phyloP scores from a whole-genome alignment of 2,329 filamentous ascomycete genomes.

The Cordyceps tenuipes region DNA sequence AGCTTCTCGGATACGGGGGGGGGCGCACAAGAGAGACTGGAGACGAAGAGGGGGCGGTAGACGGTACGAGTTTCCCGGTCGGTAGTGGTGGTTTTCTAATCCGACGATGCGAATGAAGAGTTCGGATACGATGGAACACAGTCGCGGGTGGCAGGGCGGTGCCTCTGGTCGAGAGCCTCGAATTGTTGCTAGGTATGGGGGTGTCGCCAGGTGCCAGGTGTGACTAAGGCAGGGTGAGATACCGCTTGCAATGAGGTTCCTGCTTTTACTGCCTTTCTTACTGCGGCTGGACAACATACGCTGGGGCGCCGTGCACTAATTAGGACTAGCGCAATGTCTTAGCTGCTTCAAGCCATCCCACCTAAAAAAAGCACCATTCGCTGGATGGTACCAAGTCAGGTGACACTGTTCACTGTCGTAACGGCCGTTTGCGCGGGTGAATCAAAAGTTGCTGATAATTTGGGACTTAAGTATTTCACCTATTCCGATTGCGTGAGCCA shows the following conservation, averaged over 20 bases:
- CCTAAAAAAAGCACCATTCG: background rate
- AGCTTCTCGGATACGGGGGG: background rate
- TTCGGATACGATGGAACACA: conserved; percentile 8
- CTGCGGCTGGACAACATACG: background rate
- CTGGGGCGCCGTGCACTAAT: conserved; percentile 8
- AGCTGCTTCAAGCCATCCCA: conserved; percentile 4
- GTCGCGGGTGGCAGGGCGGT: background rate
- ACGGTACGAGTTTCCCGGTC: background rate
- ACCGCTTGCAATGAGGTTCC: conserved; percentile 10
- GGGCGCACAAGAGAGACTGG: background rate
- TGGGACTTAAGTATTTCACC: too few species aligned
- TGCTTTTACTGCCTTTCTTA: conserved; percentile 11
- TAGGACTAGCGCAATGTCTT: conserved; percentile 7
- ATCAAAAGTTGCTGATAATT: background rate
- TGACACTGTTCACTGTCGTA: conserved; percentile 8
- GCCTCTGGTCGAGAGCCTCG: conserved; percentile 5
- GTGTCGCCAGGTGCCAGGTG: conserved; percentile 11
- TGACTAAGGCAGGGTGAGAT: conserved; percentile 13
- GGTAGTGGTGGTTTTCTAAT: background rate
- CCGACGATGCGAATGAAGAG: conserved; percentile 4
- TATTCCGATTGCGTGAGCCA: too few species aligned
- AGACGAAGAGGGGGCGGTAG: background rate
- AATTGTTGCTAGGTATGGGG: conserved; percentile 5
- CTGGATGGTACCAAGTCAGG: conserved; percentile 1
- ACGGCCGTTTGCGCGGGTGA: background rate